phyloP scores from a whole-genome alignment of 2,329 filamentous ascomycete species.

The Botrytis sinoallii region DNA sequence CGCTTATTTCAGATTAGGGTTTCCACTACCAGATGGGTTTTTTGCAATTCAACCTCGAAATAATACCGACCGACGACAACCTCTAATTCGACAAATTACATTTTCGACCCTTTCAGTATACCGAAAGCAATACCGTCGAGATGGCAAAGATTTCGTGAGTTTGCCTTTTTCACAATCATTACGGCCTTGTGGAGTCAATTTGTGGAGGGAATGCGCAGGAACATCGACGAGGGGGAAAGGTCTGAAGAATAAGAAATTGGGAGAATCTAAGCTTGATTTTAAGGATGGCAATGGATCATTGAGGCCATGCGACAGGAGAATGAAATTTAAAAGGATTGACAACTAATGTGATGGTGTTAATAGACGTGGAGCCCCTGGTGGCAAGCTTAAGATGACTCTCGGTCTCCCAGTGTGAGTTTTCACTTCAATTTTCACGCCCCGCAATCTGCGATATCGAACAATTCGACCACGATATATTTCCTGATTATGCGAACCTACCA shows the following conservation, averaged over 20 bases:
- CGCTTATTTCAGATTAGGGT: slow-evolving; percentile 36
- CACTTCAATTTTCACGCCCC: not conserved
- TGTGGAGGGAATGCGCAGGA: slow-evolving; percentile 5
- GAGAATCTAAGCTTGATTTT: not conserved
- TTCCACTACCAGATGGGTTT: slow-evolving; percentile 26
- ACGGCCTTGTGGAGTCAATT: slow-evolving; percentile 2
- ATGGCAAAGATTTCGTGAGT: slow-evolving; percentile 65
- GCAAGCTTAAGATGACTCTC: slow-evolving; percentile 99
- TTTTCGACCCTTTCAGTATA: slow-evolving; percentile 35
- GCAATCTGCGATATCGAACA: slow-evolving; percentile 35
- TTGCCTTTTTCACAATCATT: slow-evolving; percentile 23
- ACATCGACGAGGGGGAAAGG: not conserved
- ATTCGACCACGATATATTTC: slow-evolving; percentile 23
- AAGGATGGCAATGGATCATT: not conserved
- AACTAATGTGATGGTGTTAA: slow-evolving; percentile 27
- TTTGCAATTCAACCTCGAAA: slow-evolving; percentile 23
- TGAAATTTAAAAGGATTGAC: not conserved
- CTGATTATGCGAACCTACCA: not conserved
- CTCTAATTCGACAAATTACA: slow-evolving; percentile 22
- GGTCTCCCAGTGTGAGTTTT: slow-evolving; percentile 97
- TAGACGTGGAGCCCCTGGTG: slow-evolving; percentile 89
- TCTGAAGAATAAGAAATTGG: not conserved
- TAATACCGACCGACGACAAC: slow-evolving; percentile 24
- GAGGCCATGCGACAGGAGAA: not conserved
- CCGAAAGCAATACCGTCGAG: slow-evolving; percentile 45